Evolutionary conservation across 2,329 filamentous ascomycete species (phyloP), one percentile per base, ranked within the genome.

Genomic region (Emmonsia crescens): DNA sequence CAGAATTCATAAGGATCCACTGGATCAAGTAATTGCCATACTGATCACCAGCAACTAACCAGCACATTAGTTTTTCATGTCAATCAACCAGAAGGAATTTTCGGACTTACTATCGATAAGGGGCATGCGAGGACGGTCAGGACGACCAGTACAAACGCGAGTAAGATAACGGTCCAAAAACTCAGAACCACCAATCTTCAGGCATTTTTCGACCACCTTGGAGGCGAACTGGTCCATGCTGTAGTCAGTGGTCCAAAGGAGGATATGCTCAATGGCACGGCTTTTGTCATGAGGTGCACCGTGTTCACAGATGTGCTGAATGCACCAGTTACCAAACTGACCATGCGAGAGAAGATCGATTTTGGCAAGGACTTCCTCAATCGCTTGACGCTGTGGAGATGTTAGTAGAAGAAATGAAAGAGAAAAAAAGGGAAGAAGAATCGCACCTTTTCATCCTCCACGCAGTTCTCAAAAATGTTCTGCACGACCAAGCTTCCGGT

Each of bases 241-340:
- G 77, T 97, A 99, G 76, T 96, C 92, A 19, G 91, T 89, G 38
- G 92, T 90, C 76, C 91, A 96, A 65, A 88, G 88, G 67, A 99
- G 88, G 70, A 99, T 93, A 74, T 97, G 93, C 68, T 99, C 93
- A 70, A 96, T 88, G 52, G 95, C 94, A 67, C 92, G 88, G 76
- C 88, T 93, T 69, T 93, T 92, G 75, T 99, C 95, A 48, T 88
- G 86, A 38, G 92, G 89, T 62, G 88, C 88, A 58, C 95, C 93
- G 72, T 99, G 94, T 75, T 99, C 94, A 76, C 94, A 99, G 69
- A 99, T 91, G 76, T 99, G 94, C 77, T 99, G 94, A 70, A 99
- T 97, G 78, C 94, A 99, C 94, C 94, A 99, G 74, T 99, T 99
- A 61, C 94, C 94, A 72, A 99, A 99, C 73, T 99, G 94, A 31